Conservation (phyloP, 1,284 basidiomycete genomes). For the Spongiforma sp. region DNA sequence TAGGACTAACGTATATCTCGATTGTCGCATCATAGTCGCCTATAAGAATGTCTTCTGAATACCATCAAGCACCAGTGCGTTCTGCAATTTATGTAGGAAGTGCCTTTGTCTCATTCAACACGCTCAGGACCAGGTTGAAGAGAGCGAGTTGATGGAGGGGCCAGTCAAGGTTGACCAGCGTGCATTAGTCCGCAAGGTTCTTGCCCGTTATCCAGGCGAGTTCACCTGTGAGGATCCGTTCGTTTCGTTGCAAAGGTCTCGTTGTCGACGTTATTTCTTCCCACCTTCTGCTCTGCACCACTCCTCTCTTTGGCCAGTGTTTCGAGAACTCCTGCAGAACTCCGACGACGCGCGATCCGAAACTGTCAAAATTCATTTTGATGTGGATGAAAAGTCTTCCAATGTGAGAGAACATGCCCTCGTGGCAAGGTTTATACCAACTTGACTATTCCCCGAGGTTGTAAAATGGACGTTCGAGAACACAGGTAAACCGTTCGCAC, state of each 20-base stretch:
- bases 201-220: constrained; percentile 87
- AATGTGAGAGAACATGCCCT: background rate
- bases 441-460: constrained; percentile 40
- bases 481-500: constrained; percentile 80
- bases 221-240: constrained; percentile 62
- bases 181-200: constrained; percentile 89
- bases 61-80: no score
- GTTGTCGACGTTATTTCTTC: background rate
- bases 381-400: constrained; percentile 29
- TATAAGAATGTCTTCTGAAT: no score
- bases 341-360: constrained; percentile 90
- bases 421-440: background rate
- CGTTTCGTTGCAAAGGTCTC: background rate
- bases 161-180: constrained; percentile 94
- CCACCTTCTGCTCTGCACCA: background rate
- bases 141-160: constrained; percentile 65
- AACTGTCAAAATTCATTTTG: constrained; percentile 81
- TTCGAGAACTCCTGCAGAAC: constrained; percentile 91
- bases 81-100: no score
- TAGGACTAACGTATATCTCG: no score
- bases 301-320: constrained; percentile 67
- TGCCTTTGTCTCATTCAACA: constrained; percentile 45
- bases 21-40: no score
- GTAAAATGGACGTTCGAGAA: constrained; percentile 84
- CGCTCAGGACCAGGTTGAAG: constrained; percentile 41